These are phyloP conservation scores for Nicotiana paniculata DNA, from an alignment of 257 asterid species.

Conservation along the genomic window DNA sequence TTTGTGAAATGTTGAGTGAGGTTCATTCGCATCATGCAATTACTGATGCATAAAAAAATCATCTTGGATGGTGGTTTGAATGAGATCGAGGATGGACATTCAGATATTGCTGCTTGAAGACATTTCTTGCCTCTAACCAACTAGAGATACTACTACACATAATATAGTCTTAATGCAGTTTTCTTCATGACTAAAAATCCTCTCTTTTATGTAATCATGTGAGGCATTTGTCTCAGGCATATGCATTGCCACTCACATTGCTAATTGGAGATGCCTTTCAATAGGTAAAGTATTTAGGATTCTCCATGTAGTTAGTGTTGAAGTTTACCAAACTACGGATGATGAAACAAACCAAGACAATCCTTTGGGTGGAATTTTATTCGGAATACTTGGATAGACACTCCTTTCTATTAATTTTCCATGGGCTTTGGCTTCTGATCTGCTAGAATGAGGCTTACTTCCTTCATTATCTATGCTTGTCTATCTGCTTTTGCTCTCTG, in stretches of 20 bases:
- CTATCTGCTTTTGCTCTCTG: neutral
- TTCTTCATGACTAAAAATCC: neutral
- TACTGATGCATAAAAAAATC: neutral
- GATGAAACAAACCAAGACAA: neutral
- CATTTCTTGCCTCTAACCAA: neutral
- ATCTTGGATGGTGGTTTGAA: neutral
- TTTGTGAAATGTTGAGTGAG: neutral
- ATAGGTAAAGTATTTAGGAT: neutral
- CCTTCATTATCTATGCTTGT: neutral
- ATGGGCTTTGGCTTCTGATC: neutral
- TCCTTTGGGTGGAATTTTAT: neutral
- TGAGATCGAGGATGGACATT: neutral
- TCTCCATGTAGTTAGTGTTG: neutral
- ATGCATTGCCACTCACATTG: neutral
- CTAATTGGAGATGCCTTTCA: neutral
- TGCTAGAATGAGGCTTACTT: neutral
- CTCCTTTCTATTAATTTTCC: neutral
- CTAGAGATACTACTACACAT: neutral
- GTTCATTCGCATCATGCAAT: neutral
- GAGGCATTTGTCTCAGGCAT: neutral
- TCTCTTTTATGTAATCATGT: neutral
- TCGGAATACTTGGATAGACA: neutral
- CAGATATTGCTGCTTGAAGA: neutral
- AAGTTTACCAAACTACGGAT: neutral
- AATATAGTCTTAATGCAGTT: neutral